phyloP scores from a whole-genome alignment of 1,284 basidiomycete genomes.

The Fomitopsis palustris region DNA sequence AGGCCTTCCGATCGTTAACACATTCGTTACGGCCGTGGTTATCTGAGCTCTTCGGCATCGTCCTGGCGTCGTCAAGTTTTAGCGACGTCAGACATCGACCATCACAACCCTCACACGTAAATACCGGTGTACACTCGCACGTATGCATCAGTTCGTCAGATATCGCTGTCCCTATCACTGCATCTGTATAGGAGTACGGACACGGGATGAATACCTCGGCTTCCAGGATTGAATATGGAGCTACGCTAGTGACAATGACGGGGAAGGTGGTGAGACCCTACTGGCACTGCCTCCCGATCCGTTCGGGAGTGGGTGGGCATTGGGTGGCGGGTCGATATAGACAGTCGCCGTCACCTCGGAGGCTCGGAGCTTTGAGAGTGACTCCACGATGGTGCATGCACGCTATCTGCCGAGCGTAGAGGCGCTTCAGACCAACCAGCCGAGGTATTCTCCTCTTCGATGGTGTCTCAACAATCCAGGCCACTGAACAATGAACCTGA shows the following conservation, averaged over 20 bases:
- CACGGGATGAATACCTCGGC: neutral
- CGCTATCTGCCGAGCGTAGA: neutral
- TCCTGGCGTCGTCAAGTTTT: neutral
- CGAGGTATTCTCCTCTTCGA: constrained; percentile 46
- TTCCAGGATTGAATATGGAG: neutral
- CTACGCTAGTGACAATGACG: neutral
- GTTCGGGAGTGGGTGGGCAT: neutral
- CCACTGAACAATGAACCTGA: constrained; percentile 88
- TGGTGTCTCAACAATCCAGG: constrained; percentile 48
- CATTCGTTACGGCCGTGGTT: neutral
- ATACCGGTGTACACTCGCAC: neutral
- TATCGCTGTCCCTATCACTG: neutral
- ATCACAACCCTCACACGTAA: neutral
- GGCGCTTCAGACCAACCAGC: constrained; percentile 57
- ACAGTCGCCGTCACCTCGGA: neutral
- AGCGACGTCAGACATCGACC: neutral
- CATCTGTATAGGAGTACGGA: neutral
- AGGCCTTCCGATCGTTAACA: neutral
- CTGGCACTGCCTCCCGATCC: neutral
- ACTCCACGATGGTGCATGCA: no score
- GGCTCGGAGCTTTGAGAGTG: neutral
- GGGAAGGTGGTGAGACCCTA: neutral
- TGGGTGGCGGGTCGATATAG: neutral
- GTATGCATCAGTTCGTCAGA: neutral
- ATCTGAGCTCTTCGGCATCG: neutral